phyloP scores from a whole-genome alignment of 169 alveolate genomes.

The Eimeria zaria region DNA sequence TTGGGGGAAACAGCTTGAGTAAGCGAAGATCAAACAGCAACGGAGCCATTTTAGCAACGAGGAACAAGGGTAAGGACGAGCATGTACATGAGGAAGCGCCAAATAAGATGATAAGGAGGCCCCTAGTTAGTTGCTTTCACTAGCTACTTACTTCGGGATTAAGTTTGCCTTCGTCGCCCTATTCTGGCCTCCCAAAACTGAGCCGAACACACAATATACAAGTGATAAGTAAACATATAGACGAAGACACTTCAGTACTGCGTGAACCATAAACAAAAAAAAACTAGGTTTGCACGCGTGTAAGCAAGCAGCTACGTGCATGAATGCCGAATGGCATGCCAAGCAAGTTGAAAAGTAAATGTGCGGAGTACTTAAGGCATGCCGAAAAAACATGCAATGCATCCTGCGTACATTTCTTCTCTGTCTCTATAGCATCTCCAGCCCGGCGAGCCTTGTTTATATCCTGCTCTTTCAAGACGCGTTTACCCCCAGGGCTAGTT shows the following conservation, averaged over 20 bases:
- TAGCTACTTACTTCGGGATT: conserved; percentile 77
- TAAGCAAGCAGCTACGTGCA: not conserved
- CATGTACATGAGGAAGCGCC: not conserved
- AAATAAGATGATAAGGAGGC: not conserved
- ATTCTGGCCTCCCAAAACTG: conserved; percentile 79
- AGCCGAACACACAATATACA: not conserved
- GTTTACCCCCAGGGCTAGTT: conserved; percentile 83
- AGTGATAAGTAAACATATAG: not conserved
- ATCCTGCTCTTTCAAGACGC: conserved; percentile 84
- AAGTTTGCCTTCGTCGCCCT: conserved; percentile 57
- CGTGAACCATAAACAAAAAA: not conserved
- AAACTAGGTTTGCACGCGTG: not conserved
- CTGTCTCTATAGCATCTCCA: conserved; percentile 85
- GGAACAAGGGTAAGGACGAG: not conserved
- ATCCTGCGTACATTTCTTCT: conserved; percentile 78
- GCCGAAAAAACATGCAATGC: not conserved
- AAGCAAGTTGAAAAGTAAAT: not conserved
- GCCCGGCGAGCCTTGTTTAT: conserved; percentile 85
- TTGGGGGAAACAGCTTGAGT: not conserved
- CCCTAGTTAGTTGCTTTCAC: not conserved
- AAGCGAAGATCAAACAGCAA: not conserved
- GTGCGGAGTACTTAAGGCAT: not conserved
- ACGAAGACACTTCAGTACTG: not conserved
- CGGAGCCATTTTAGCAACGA: not conserved
- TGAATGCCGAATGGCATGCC: not conserved